A percentile compares a stretch with the other conserved stretches of the same genome.
phyloP scores from a whole-genome alignment of 1,284 basidiomycete genomes.

The Puccinia horiana region DNA sequence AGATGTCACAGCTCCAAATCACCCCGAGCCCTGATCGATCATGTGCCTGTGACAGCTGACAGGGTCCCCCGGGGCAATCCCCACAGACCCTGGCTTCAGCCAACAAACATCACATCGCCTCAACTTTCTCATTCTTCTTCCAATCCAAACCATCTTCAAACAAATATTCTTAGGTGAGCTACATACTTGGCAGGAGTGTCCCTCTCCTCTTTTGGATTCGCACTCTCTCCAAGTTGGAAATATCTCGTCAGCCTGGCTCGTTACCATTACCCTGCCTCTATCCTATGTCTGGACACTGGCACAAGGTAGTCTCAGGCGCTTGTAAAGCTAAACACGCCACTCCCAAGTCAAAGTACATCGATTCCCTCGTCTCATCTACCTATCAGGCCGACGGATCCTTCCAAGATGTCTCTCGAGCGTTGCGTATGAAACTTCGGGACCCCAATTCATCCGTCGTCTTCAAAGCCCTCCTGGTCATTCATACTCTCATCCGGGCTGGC shows the following conservation, averaged over 20 bases:
- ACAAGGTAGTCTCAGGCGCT: constrained; percentile 51
- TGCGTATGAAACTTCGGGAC: constrained; percentile 79
- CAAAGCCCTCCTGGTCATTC: constrained; percentile 91
- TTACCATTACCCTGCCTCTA: background rate
- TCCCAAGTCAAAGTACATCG: constrained; percentile 76
- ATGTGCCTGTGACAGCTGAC: too few species aligned
- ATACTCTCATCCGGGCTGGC: constrained; percentile 92
- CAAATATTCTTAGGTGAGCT: too few species aligned
- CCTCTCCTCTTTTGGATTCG: too few species aligned
- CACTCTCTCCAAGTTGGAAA: background rate
- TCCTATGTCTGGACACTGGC: constrained; percentile 43
- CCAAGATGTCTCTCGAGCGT: constrained; percentile 84
- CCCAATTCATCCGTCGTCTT: constrained; percentile 90
- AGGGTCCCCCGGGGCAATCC: too few species aligned
- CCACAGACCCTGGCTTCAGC: too few species aligned
- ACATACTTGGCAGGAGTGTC: too few species aligned
- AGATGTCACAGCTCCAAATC: too few species aligned
- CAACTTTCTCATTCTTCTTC: too few species aligned
- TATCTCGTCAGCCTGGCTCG: background rate
- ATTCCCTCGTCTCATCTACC: constrained; percentile 86
- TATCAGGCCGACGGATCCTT: constrained; percentile 88
- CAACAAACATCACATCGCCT: too few species aligned
- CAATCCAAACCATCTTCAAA: too few species aligned
- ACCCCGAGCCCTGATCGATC: too few species aligned
- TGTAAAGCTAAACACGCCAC: constrained; percentile 86